phyloP scores from a whole-genome alignment of 371 early-diverging fungal species.

The Actinomortierella wolfii region DNA sequence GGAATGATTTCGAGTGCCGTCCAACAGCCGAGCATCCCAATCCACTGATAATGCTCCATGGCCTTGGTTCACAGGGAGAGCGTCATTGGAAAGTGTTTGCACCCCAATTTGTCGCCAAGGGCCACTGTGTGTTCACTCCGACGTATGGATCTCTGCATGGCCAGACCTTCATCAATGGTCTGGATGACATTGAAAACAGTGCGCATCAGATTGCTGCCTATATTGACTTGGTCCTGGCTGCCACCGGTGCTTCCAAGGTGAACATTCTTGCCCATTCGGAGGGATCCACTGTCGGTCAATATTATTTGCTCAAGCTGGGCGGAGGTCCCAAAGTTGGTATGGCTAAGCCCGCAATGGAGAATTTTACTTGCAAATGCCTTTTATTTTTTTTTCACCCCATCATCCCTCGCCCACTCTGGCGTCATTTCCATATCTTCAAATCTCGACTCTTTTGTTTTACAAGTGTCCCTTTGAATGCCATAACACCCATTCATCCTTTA shows the following conservation, averaged over 20 bases:
- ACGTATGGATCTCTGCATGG: constrained; percentile 19
- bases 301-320: not conserved
- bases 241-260: constrained; percentile 13
- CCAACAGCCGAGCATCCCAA: constrained; percentile 6
- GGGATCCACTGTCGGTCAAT: constrained; percentile 18
- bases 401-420: no score
- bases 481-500: no score
- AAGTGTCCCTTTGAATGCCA: no score
- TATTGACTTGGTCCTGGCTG: constrained; percentile 16
- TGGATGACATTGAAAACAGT: constrained; percentile 14
- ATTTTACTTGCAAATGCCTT: no score
- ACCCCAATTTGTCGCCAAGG: not conserved
- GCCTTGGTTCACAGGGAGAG: constrained; percentile 10
- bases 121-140: constrained; percentile 29
- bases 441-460: no score
- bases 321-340: no score
- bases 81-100: constrained; percentile 14
- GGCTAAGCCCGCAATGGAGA: no score
- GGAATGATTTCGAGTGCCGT: not conserved
- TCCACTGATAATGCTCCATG: constrained; percentile 21
- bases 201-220: constrained; percentile 15
- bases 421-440: no score
- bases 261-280: constrained; percentile 28
- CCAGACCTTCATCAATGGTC: constrained; percentile 6
- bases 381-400: no score